Conservation (phyloP, 306 rosid species). For the Ormosia emarginata region DNA sequence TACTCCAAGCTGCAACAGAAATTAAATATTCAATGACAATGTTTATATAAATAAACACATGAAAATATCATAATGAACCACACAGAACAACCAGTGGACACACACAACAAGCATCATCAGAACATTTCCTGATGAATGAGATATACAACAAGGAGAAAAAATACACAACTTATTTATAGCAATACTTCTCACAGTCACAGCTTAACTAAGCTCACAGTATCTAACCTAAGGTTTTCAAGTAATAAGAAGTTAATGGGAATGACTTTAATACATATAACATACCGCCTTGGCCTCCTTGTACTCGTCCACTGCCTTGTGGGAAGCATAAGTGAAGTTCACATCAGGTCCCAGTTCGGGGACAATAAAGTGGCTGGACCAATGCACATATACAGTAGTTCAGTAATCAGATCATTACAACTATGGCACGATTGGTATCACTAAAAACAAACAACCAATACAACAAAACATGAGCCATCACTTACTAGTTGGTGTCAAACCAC, state of each 20-base stretch:
- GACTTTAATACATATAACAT: constrained; percentile 19
- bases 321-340: constrained; percentile 65
- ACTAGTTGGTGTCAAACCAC: constrained; percentile 98
- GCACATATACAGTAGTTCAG: constrained; percentile 8
- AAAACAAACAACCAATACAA: not conserved
- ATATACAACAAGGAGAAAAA: not conserved
- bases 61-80: constrained; percentile 3
- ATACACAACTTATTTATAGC: not conserved
- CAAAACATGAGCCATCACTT: constrained; percentile 23
- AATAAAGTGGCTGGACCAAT: constrained; percentile 71
- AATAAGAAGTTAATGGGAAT: not conserved
- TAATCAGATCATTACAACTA: not conserved
- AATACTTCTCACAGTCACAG: not conserved
- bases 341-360: constrained; percentile 90
- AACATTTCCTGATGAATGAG: not conserved
- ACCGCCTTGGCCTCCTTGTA: constrained; percentile 95
- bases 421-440: not conserved
- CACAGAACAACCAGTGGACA: not conserved
- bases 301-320: constrained; percentile 85
- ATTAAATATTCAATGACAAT: not conserved
- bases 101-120: not conserved
- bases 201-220: not conserved
- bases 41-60: not conserved
- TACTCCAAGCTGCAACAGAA: constrained; percentile 71
- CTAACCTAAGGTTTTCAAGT: not conserved